phyloP scores from a whole-genome alignment of 2,329 filamentous ascomycete genomes.

The Trichoderma simmonsii region DNA sequence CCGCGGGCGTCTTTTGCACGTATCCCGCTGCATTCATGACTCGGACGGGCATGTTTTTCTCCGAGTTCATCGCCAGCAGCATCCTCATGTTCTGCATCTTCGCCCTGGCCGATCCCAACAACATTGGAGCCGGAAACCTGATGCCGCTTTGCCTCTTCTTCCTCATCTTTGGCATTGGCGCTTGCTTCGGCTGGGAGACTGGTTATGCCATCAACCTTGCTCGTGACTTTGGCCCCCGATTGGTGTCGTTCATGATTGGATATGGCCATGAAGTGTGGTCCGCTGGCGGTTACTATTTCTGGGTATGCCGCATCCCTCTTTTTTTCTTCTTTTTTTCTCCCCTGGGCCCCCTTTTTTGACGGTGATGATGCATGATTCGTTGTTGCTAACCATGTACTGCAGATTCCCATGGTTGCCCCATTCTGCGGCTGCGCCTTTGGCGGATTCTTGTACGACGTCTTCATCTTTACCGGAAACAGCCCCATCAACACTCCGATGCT shows the following conservation, averaged over 20 bases:
- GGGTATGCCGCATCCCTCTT: constrained; percentile 47
- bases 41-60: constrained; percentile 65
- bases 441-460: constrained; percentile 63
- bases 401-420: constrained; percentile 71
- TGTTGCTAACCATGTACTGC: constrained; percentile 10
- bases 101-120: constrained; percentile 58
- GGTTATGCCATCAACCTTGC: constrained; percentile 74
- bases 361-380: neutral
- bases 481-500: constrained; percentile 66
- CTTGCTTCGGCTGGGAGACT: constrained; percentile 73
- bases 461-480: constrained; percentile 67
- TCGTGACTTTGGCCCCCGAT: constrained; percentile 66
- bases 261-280: constrained; percentile 67
- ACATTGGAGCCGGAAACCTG: constrained; percentile 53
- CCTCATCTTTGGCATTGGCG: constrained; percentile 69
- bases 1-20: constrained; percentile 70
- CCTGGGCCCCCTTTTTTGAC: constrained; percentile 9
- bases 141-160: constrained; percentile 65
- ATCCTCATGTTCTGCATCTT: constrained; percentile 72
- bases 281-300: constrained; percentile 69
- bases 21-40: constrained; percentile 67
- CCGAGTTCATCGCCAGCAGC: constrained; percentile 65
- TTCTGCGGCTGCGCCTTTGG: constrained; percentile 63
- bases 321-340: neutral
- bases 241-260: constrained; percentile 65